Base-by-base conservation (phyloP, 1,139 yeast genomes). In the Debaryomyces fabryi region DNA sequence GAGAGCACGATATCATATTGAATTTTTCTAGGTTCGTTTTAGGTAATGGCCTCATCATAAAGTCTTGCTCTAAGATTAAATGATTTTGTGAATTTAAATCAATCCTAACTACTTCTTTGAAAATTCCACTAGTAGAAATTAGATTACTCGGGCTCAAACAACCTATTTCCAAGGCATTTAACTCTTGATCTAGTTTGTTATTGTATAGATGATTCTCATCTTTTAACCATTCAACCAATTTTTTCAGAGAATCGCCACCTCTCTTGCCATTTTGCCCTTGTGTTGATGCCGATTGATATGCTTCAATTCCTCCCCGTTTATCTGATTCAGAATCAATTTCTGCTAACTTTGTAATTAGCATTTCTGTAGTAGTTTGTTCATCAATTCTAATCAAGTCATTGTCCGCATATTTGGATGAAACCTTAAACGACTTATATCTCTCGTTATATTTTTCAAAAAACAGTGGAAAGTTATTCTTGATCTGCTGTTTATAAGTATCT, bases 201-300 rank as follows among this genome's bases (percentile, higher is more conserved):
- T 44, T 42, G 40, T 64, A 58, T 5, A 15, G 44, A 21, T 39
- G 55, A 6, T 45, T 32, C 3, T 51, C 52, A 2, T 51, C 44
- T 54, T 50, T 67, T 13, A 89, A 64, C 97, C 97, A 91, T 49
- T 81, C 78, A 3, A 88, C 74, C 40, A 90, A 67, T 51, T 81
- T 71, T 56, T 86, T 88, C 1, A 96, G 90, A 0, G 97, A 88
- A 64, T 92, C 98, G 2, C 97, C 96, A 0, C 98, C 98, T 52
- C 98, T 68, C 42, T 77, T 76, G 1, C 68, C 67, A 50, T 82
- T 81, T 59, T 92, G 98, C 0, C 98, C 98, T 44, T 85, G 82
- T 0, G 88, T 81, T 1, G 97, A 89, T 0, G 98, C 98, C n/a
- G 77, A 70, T 59, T 92, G 98, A 63, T 92, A 92, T 6, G 81